These are phyloP conservation scores for Magnaporthales sp. DNA, from an alignment of 2,329 filamentous ascomycete genomes.

Conservation along the genomic window DNA sequence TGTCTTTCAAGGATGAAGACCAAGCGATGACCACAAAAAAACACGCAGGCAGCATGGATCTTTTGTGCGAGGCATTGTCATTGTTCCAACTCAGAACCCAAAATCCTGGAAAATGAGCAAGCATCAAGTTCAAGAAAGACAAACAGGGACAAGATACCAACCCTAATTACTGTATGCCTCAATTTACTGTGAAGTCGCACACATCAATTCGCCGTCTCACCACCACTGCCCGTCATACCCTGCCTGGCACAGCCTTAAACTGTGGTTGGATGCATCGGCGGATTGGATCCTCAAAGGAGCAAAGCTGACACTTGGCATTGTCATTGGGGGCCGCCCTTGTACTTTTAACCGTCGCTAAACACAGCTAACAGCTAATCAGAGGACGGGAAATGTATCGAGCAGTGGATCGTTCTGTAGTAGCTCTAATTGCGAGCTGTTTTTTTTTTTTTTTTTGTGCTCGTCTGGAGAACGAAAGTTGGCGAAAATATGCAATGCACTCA, in stretches of 20 bases:
- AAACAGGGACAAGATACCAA: too few relatives aligned
- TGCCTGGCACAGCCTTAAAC: neutral
- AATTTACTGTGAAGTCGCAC: too few relatives aligned
- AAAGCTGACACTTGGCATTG: neutral
- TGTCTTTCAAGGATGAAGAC: too few relatives aligned
- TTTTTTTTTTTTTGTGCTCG: too few relatives aligned
- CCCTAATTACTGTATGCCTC: too few relatives aligned
- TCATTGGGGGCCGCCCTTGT: neutral
- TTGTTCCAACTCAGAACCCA: too few relatives aligned
- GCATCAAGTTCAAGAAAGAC: too few relatives aligned
- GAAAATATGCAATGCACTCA: too few relatives aligned
- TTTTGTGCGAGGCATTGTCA: too few relatives aligned
- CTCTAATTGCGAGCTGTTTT: neutral
- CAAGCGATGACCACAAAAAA: neutral
- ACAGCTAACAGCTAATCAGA: neutral
- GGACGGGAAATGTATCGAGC: neutral
- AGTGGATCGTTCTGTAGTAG: neutral
- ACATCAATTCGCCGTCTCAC: neutral
- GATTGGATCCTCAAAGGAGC: neutral
- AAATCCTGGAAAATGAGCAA: too few relatives aligned
- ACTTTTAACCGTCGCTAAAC: neutral
- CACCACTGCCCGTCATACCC: neutral
- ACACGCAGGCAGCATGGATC: neutral
- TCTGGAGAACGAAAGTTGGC: too few relatives aligned
- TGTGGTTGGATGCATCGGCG: neutral